These are phyloP conservation scores for thale cress (Arabidopsis thaliana) DNA, from an alignment of 345 rosid genomes.

Conservation along the genomic window TAIR10.1 NC_003076.8:18355001-18355500, in stretches of 20 bases:
- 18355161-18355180: conserved; percentile 86
- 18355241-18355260: conserved; percentile 87
- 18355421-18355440: conserved; percentile 8
- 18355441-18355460: conserved; percentile 22
- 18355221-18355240: conserved; percentile 88
- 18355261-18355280: conserved; percentile 84
- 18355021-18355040: conserved; percentile 60
- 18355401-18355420: neutral
- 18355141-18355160: conserved; percentile 88
- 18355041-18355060: neutral
- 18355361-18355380: neutral
- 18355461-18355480: conserved; percentile 94
- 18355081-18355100: neutral
- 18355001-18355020: conserved; percentile 77
- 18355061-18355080: conserved; percentile 21
- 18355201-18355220: conserved; percentile 94
- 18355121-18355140: conserved; percentile 34
- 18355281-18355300: conserved; percentile 92
- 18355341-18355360: conserved; percentile 59
- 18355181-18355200: conserved; percentile 56
- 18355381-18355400: conserved; percentile 1
- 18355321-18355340: conserved; percentile 88
- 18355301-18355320: conserved; percentile 84
- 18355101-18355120: neutral
- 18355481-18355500: conserved; percentile 95